phyloP scores from a whole-genome alignment of 2,329 filamentous ascomycete species.

The Talaromyces sp. region DNA sequence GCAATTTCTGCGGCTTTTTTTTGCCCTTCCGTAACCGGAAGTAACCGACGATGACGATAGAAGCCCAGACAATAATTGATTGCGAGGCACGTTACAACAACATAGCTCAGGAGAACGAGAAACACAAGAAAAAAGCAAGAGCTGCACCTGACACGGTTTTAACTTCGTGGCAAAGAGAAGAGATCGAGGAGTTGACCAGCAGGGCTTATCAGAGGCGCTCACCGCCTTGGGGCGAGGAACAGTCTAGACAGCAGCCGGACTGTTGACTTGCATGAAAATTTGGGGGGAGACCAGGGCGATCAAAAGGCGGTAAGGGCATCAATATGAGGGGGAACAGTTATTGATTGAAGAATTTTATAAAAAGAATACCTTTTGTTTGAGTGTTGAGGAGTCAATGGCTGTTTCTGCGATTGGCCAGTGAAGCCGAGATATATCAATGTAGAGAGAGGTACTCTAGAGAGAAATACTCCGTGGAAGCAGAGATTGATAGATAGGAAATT shows the following conservation, averaged over 20 bases:
- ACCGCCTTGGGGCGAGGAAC: conserved; percentile 7
- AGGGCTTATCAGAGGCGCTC: conserved; percentile 9
- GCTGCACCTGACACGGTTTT: neutral
- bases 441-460: too few species aligned
- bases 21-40: conserved; percentile 8
- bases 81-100: neutral
- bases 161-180: neutral
- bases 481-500: neutral
- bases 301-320: neutral
- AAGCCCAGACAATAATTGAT: neutral
- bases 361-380: neutral
- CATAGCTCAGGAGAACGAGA: neutral
- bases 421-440: neutral
- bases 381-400: neutral
- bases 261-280: neutral
- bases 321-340: neutral
- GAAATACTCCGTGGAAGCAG: too few species aligned
- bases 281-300: neutral
- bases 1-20: conserved; percentile 5
- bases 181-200: neutral
- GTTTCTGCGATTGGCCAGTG: conserved; percentile 4
- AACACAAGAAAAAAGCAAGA: neutral
- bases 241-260: neutral
- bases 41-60: conserved; percentile 11
- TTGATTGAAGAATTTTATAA: neutral